phyloP scores from a whole-genome alignment of 768 basidiomycete species.

The Serendipita vermifera region DNA sequence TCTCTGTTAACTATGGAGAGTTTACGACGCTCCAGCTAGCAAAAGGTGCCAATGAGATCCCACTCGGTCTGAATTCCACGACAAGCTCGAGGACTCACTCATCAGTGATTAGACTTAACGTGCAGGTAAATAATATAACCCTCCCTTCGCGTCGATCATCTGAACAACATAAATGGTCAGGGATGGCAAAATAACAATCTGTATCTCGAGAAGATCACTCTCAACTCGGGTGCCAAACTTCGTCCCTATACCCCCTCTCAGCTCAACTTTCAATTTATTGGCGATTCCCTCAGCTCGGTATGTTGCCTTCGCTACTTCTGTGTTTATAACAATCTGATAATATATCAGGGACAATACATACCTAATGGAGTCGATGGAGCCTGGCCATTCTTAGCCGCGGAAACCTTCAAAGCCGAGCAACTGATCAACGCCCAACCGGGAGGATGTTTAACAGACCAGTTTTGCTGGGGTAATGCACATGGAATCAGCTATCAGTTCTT shows the following conservation, averaged over 20 bases:
- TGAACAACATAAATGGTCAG: conserved; percentile 40
- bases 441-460: conserved; percentile 30
- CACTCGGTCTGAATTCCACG: conserved; percentile 18
- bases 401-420: conserved; percentile 41
- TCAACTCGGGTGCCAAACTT: conserved; percentile 38
- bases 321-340: neutral
- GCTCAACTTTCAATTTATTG: conserved; percentile 43
- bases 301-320: conserved; percentile 12
- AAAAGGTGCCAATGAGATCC: conserved; percentile 33
- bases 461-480: conserved; percentile 18
- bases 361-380: conserved; percentile 42
- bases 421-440: conserved; percentile 42
- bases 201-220: conserved; percentile 34
- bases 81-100: conserved; percentile 12
- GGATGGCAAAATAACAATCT: conserved; percentile 50
- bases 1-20: conserved; percentile 36
- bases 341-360: conserved; percentile 40
- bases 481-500: conserved; percentile 13
- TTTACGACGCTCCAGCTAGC: conserved; percentile 38
- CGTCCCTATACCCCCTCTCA: conserved; percentile 34
- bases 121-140: too few relatives aligned
- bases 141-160: too few relatives aligned
- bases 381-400: conserved; percentile 42
- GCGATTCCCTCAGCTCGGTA: conserved; percentile 45
- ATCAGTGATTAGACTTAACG: conserved; percentile 11